Base-by-base conservation (phyloP, 768 basidiomycete genomes). In the Boletales sp. region DNA sequence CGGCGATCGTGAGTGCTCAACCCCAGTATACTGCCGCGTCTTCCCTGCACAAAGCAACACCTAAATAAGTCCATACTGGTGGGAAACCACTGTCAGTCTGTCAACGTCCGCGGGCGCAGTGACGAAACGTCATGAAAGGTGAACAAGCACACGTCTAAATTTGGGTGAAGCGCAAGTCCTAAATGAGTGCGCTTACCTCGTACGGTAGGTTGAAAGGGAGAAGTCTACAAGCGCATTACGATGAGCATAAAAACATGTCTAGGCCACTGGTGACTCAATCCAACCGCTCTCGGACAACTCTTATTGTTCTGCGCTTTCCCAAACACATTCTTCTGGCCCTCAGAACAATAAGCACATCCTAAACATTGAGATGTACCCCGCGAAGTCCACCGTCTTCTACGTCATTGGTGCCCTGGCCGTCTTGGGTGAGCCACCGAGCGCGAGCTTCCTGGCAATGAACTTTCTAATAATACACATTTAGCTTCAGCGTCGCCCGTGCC, bases 111-210 rank as follows among this genome's bases (percentile, higher is more conserved):
- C 31, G 38, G 31, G 44, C 46, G 46, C 51, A 14, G 45, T 28
- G 48, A 30, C 10, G 30, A 46, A 36, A 35, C 19, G 34, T 28
- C 46, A 30, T 10, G 30, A 46, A 36, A 35, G 28, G 34, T 8
- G 48, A 55, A 68, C 66, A 69, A 69, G 51, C 45, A 41, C 61
- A 45, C 34, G 9, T 46, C 68, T 61, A 45, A 56, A 67, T 68
- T 32, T 15, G 65, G 64, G 19, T 67, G 21, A 66, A 67, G 46
- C 15, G 30, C 49, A 57, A 5, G 41, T 25, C 63, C 59, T 43
- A 51, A 67, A 51, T 5, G 32, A 59, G 65, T 47, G 28, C 4
- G 18, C 54, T 54, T 50, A 56, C 63, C 68, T 30, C 17, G 47
- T 55, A 48, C 52, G 63, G 68, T 34, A 69, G 45, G 61, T 44